phyloP scores from a whole-genome alignment of 345 rosid species.

The Eucalyptus polybractea region DNA sequence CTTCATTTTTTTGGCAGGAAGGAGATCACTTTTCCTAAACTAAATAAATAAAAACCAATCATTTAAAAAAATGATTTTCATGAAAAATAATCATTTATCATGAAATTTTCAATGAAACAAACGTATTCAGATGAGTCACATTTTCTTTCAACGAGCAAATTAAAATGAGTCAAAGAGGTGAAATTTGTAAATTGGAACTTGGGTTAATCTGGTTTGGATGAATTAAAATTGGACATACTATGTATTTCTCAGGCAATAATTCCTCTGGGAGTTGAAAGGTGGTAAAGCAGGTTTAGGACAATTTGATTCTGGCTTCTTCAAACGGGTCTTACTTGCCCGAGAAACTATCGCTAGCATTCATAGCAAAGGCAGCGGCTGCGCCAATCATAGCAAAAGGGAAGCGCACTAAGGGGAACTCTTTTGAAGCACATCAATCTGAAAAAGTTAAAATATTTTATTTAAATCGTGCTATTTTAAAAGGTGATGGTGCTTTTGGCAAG shows the following conservation, averaged over 20 bases:
- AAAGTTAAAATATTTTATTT: not conserved
- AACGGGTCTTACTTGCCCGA: not conserved
- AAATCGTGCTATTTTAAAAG: not conserved
- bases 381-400: not conserved
- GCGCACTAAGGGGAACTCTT: not conserved
- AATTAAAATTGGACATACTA: not conserved
- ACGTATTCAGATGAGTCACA: not conserved
- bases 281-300: not conserved
- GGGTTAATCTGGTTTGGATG: not conserved
- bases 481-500: not conserved
- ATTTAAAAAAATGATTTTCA: not conserved
- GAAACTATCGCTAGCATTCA: not conserved
- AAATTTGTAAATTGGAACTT: not conserved
- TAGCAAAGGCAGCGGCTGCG: not conserved
- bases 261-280: not conserved
- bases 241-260: not conserved
- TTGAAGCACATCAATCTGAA: not conserved
- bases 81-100: no score
- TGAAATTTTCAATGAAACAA: no score
- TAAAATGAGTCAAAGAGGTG: not conserved
- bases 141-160: not conserved
- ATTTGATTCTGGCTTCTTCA: not conserved
- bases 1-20: not conserved
- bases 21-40: not conserved
- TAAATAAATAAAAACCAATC: no score